These are phyloP conservation scores for Cytospora piceicola DNA, from an alignment of 2,329 filamentous ascomycete genomes.

Conservation along the genomic window DNA sequence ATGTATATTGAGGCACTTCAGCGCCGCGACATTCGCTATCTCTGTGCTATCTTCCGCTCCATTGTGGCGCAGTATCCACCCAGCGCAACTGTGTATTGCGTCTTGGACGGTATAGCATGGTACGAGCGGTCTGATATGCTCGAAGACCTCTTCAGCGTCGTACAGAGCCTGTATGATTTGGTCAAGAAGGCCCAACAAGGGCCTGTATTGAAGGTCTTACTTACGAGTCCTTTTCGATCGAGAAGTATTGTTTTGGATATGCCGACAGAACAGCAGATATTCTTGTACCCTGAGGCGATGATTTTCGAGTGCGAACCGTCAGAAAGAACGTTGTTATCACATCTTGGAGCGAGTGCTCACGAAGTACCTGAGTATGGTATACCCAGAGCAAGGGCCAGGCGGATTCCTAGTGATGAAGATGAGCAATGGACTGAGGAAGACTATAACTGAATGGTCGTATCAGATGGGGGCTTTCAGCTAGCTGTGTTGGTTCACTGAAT, in stretches of 20 bases:
- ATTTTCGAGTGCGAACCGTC: background rate
- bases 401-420: background rate
- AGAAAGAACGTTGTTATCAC: background rate
- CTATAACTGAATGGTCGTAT: background rate
- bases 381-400: background rate
- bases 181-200: background rate
- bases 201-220: background rate
- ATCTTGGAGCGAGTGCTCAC: background rate
- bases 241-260: background rate
- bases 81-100: background rate
- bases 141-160: background rate
- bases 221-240: slow-evolving; percentile 4
- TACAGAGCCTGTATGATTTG: background rate
- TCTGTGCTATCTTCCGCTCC: background rate
- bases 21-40: background rate
- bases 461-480: too few species aligned
- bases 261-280: too few species aligned
- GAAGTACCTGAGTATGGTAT: background rate
- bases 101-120: slow-evolving; percentile 1
- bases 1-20: background rate
- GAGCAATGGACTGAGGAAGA: background rate
- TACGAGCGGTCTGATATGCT: background rate
- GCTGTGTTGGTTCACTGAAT: too few species aligned
- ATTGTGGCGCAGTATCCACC: background rate
- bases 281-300: background rate